Evolutionary conservation across 2,329 filamentous ascomycete species (phyloP).

Genomic region (Ascochyta rabiei): DNA sequence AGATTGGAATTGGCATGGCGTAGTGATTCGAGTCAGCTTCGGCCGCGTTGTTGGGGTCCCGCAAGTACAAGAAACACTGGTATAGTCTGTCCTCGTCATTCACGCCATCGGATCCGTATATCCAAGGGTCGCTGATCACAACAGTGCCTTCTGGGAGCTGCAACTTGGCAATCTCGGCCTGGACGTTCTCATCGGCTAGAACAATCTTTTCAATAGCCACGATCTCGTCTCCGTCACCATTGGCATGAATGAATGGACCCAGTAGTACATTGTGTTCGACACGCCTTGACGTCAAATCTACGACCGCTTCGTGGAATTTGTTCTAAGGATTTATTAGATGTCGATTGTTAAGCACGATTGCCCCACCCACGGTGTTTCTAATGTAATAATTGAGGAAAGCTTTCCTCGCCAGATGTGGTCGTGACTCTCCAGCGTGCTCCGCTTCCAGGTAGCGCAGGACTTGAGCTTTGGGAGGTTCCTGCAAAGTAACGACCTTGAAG

Average conservation of each 20-base stretch:
- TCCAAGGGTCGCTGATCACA: conserved; percentile 70
- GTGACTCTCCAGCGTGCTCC: conserved; percentile 59
- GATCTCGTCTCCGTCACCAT: conserved; percentile 65
- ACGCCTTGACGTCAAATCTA: conserved; percentile 58
- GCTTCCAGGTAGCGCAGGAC: conserved; percentile 67
- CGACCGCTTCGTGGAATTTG: conserved; percentile 66
- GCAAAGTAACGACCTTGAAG: conserved; percentile 71
- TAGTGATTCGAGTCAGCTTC: conserved; percentile 73
- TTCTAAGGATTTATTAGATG: conserved; percentile 50
- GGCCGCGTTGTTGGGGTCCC: conserved; percentile 63
- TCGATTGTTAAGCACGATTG: neutral
- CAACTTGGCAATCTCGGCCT: conserved; percentile 65
- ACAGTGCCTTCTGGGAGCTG: conserved; percentile 63
- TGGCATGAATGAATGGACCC: conserved; percentile 62
- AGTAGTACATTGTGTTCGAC: conserved; percentile 66
- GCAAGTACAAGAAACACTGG: conserved; percentile 71
- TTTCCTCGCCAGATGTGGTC: conserved; percentile 61
- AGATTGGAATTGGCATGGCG: conserved; percentile 69
- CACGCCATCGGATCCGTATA: conserved; percentile 65
- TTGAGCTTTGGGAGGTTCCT: conserved; percentile 67
- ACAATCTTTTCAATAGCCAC: conserved; percentile 63
- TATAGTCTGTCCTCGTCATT: conserved; percentile 58
- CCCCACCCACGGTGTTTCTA: conserved; percentile 60
- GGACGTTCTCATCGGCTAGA: conserved; percentile 61
- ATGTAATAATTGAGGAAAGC: conserved; percentile 65